Evolutionary conservation across 345 rosid species (phyloP).

Genomic region (Linum tenue): DNA sequence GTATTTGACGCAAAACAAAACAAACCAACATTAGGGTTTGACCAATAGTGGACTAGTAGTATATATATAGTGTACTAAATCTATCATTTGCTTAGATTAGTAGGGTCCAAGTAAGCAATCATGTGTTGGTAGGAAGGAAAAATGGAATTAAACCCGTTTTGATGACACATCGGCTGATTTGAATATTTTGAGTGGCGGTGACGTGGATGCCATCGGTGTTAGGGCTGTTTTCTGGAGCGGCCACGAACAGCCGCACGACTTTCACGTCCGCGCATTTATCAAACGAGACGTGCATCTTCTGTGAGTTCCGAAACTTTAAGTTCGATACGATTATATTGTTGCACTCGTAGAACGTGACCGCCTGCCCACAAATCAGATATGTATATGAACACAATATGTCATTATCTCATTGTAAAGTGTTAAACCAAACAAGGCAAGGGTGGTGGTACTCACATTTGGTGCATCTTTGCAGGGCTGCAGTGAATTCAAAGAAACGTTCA

Average conservation of each 20-base stretch:
- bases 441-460: constrained; percentile 57
- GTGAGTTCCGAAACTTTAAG: constrained; percentile 58
- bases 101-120: neutral
- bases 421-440: neutral
- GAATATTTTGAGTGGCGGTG: constrained; percentile 46
- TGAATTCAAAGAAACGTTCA: neutral
- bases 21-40: neutral
- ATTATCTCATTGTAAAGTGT: neutral
- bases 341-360: constrained; percentile 60
- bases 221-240: constrained; percentile 67
- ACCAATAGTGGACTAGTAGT: too few species aligned
- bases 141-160: constrained; percentile 43
- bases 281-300: constrained; percentile 67
- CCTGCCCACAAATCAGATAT: constrained; percentile 31
- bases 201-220: constrained; percentile 94
- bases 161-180: constrained; percentile 45
- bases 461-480: constrained; percentile 71
- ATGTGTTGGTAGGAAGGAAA: neutral
- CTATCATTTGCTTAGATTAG: too few species aligned
- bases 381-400: neutral
- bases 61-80: too few species aligned
- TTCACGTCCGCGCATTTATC: constrained; percentile 44
- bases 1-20: neutral
- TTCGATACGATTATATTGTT: constrained; percentile 45
- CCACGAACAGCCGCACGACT: constrained; percentile 42